Percentiles rank a stretch among this genome's conserved stretches.
phyloP scores from a whole-genome alignment of 768 basidiomycete species.

The Russula foetens region DNA sequence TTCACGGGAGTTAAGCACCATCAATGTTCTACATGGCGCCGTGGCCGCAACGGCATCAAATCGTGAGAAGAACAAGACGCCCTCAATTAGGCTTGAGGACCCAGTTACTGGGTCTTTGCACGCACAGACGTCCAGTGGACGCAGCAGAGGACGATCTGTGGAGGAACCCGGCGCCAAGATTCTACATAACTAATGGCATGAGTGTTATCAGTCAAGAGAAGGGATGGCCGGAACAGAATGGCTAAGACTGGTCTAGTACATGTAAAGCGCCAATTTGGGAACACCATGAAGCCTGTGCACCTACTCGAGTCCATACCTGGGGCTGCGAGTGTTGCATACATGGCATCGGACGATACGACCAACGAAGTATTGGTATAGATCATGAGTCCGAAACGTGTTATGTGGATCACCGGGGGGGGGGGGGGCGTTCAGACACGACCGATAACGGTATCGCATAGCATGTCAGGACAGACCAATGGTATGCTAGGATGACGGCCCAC shows the following conservation, averaged over 20 bases:
- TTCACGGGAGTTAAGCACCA: not conserved
- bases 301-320: not conserved
- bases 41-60: not conserved
- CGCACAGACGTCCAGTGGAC: not conserved
- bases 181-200: not conserved
- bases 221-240: not conserved
- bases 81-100: not conserved
- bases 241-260: not conserved
- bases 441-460: not conserved
- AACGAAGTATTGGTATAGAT: not conserved
- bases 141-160: not conserved
- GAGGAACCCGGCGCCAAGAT: not conserved
- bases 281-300: not conserved
- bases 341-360: not conserved
- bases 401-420: not conserved
- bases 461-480: not conserved
- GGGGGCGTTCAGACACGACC: not conserved
- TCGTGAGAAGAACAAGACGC: not conserved
- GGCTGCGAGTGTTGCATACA: not conserved
- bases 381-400: constrained; percentile 1
- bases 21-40: not conserved
- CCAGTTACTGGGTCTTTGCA: not conserved
- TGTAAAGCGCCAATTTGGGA: not conserved
- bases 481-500: not conserved
- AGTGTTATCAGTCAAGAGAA: not conserved